Evolutionary conservation across 108 stramenopile species (phyloP).

Genomic region (Epithemia pelagica): DNA sequence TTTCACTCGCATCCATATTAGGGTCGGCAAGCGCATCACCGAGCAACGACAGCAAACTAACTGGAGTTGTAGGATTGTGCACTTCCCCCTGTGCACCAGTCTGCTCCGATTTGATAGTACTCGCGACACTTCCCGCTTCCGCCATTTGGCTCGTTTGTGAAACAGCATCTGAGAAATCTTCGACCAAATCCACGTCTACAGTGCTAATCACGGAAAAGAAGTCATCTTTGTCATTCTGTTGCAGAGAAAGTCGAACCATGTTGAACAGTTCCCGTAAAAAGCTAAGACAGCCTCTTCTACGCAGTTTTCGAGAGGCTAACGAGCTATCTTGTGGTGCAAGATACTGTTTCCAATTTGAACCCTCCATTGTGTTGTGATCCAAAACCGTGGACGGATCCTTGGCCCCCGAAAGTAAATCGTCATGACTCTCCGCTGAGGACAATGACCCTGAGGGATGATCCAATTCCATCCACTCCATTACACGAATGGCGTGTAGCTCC

Average conservation of each 20-base stretch:
- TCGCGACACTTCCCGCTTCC: slow-evolving; percentile 14
- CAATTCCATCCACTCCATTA: slow-evolving; percentile 46
- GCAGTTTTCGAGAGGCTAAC: slow-evolving; percentile 47
- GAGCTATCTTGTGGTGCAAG: slow-evolving; percentile 77
- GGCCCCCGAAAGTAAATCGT: slow-evolving; percentile 10
- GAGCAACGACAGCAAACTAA: slow-evolving; percentile 60
- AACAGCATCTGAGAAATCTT: slow-evolving; percentile 17
- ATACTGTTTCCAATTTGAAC: slow-evolving; percentile 69
- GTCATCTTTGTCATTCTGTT: slow-evolving; percentile 81
- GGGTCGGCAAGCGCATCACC: slow-evolving; percentile 66
- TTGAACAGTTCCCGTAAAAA: slow-evolving; percentile 82
- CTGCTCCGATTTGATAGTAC: slow-evolving; percentile 5
- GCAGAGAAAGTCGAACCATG: slow-evolving; percentile 73
- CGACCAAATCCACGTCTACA: slow-evolving; percentile 39
- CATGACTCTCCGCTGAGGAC: not conserved
- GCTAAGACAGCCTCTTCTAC: slow-evolving; percentile 61
- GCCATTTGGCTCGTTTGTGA: slow-evolving; percentile 11
- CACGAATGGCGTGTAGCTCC: slow-evolving; percentile 49
- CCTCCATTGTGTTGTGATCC: slow-evolving; percentile 12
- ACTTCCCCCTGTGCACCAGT: not conserved
- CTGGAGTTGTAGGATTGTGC: slow-evolving; percentile 11
- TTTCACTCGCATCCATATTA: slow-evolving; percentile 50
- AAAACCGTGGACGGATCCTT: slow-evolving; percentile 25
- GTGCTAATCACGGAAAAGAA: slow-evolving; percentile 62
- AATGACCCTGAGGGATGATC: slow-evolving; percentile 8